These are phyloP conservation scores for Termitomyces titanicus DNA, from an alignment of 768 basidiomycete genomes.

Conservation along the genomic window DNA sequence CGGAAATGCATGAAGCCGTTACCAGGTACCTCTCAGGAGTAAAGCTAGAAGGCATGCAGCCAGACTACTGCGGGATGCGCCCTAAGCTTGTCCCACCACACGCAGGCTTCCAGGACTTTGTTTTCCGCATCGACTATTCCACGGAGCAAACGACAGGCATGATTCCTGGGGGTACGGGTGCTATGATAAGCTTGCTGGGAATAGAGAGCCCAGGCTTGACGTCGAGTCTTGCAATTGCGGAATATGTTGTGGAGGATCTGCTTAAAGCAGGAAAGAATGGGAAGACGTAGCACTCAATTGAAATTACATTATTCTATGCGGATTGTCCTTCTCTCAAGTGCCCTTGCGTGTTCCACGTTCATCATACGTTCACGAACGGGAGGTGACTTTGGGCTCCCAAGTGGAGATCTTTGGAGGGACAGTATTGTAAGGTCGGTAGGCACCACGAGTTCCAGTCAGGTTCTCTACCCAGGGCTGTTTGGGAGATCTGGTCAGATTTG, in stretches of 20 bases:
- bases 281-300: slow-evolving; percentile 4
- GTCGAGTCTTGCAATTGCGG: slow-evolving; percentile 81
- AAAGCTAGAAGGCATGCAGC: slow-evolving; percentile 53
- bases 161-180: slow-evolving; percentile 25
- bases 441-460: slow-evolving; percentile 89
- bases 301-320: slow-evolving; percentile 6
- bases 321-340: not conserved
- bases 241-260: slow-evolving; percentile 69
- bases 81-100: slow-evolving; percentile 80
- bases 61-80: slow-evolving; percentile 84
- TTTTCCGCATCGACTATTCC: slow-evolving; percentile 63
- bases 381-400: slow-evolving; percentile 74
- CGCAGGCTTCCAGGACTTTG: slow-evolving; percentile 83
- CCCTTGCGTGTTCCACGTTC: slow-evolving; percentile 9
- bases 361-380: slow-evolving; percentile 32
- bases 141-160: slow-evolving; percentile 19
- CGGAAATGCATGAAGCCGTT: slow-evolving; percentile 71
- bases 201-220: slow-evolving; percentile 95
- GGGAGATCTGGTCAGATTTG: not conserved
- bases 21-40: slow-evolving; percentile 69
- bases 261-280: slow-evolving; percentile 23
- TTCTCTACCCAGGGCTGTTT: slow-evolving; percentile 80
- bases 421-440: slow-evolving; percentile 88
- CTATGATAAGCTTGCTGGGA: slow-evolving; percentile 82
- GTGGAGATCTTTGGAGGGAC: slow-evolving; percentile 73